Evolutionary conservation across 73 alveolate species (phyloP).

Genomic region (Vitrella brassicaformis): DNA sequence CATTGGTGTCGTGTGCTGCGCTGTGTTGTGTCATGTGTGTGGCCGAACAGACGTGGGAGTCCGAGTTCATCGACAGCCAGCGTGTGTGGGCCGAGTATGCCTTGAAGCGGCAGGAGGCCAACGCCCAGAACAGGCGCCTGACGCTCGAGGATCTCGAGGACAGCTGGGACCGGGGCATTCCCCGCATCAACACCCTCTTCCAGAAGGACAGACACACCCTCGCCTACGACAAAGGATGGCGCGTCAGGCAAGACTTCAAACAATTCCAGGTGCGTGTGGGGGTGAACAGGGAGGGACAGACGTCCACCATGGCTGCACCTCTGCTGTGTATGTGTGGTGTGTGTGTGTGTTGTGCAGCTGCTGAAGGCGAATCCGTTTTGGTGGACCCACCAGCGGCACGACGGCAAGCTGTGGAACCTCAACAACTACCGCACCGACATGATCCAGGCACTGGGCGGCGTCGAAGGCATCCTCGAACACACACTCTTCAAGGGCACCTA

Average conservation of each 20-base stretch:
- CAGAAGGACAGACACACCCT: constrained; percentile 97
- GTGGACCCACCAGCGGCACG: constrained; percentile 99
- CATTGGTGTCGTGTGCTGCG: background rate
- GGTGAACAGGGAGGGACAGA: background rate
- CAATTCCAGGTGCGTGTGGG: constrained; percentile 59
- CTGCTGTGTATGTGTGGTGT: background rate
- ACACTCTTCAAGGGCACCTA: constrained; percentile 99
- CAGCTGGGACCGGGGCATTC: constrained; percentile 99
- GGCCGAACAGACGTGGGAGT: constrained; percentile 86
- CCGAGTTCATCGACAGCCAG: constrained; percentile 96
- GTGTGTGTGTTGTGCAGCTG: constrained; percentile 3
- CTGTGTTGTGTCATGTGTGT: background rate
- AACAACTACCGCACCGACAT: constrained; percentile 99
- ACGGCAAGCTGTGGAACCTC: constrained; percentile 98
- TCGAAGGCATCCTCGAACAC: constrained; percentile 99
- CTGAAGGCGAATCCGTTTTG: constrained; percentile 96
- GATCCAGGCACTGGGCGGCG: constrained; percentile 99
- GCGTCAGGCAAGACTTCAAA: constrained; percentile 97
- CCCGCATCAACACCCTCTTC: constrained; percentile 97
- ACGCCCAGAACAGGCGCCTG: constrained; percentile 92
- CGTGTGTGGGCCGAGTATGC: constrained; percentile 99
- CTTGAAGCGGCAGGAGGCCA: constrained; percentile 96
- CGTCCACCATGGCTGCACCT: too few species aligned
- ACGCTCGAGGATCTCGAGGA: constrained; percentile 97
- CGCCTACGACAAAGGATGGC: constrained; percentile 99